A percentile compares a stretch with the other conserved stretches of the same genome.
These are phyloP conservation scores for Acer campestre DNA, from an alignment of 345 rosid genomes.

Conservation along the genomic window DNA sequence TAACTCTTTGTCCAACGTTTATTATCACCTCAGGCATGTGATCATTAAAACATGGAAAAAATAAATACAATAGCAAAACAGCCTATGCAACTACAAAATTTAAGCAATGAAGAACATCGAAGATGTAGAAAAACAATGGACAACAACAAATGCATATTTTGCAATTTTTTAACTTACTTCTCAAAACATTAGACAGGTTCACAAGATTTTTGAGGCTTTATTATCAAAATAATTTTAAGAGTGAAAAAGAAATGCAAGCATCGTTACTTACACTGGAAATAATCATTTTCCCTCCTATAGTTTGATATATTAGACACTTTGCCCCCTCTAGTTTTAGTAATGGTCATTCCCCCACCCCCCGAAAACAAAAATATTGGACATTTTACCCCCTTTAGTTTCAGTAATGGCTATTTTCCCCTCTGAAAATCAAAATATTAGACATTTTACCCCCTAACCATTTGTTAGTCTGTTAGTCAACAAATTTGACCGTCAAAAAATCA, in stretches of 20 bases:
- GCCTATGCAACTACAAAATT: neutral
- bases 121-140: neutral
- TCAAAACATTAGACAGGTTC: neutral
- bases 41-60: slow-evolving; percentile 89
- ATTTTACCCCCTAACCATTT: too few relatives aligned
- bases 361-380: too few relatives aligned
- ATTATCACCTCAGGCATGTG: slow-evolving; percentile 97
- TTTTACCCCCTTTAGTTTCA: too few relatives aligned
- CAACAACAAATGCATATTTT: neutral
- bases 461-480: too few relatives aligned
- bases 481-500: too few relatives aligned
- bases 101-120: neutral
- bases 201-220: neutral
- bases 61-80: slow-evolving; percentile 20
- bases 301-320: too few relatives aligned
- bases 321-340: too few relatives aligned
- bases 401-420: too few relatives aligned
- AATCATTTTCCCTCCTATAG: too few relatives aligned
- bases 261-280: neutral
- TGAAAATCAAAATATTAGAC: too few relatives aligned
- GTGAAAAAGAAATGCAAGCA: neutral
- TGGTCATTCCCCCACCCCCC: too few relatives aligned
- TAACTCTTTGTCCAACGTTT: slow-evolving; percentile 80
- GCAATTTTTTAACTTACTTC: neutral
- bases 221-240: neutral